Base-by-base conservation (phyloP, 139 green algal genomes). In the Raphidocelis subcapitata region DNA sequence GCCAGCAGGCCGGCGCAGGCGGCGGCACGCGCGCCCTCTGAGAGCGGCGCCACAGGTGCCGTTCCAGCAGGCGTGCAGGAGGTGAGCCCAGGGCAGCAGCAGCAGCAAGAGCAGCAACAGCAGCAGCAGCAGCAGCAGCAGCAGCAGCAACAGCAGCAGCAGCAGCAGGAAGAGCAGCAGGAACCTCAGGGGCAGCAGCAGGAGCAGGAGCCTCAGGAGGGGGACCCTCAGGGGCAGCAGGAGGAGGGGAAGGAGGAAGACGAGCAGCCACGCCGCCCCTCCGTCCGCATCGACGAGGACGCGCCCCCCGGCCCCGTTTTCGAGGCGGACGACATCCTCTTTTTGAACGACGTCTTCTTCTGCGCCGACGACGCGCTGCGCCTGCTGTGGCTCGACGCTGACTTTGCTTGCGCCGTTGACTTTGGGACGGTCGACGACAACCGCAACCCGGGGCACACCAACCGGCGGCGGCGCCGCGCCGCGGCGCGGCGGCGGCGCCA, bases 271-370 rank as follows among this genome's bases (percentile, higher is more conserved):
- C 16, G 33, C 15, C 23, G 5, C 55, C 55, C 55, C 36, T 23
- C 10, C 36, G 26, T 10, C 37, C 44, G 44, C 49, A 69, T 31
- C 62, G 33, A 33, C 47, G 44, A 29, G 46, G 20, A 35, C 28
- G n/a, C 18, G 41, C 51, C 35, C 23, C 10, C 32, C 3, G 32
- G 24, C 28, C 69, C 20, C 52, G 62, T 49, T 5, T 77, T 77
- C n/a, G 32, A 31, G 8, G 51, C 72, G 0, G 75, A 84, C 14
- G 52, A 61, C 8, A 26, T 92, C 1, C 62, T 89, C 10, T 92
- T 92, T 73, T 66, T 84, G 16, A 91, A 92, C 61, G 87, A 92
- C 52, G 85, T 91, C 2, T 85, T 78, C 47, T 85, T 89, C 33
- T 92, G 86, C 65, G 74, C 81, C 21, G 36, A 62, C 18, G 80